phyloP scores from a whole-genome alignment of 257 asterid species.

The Primulina eburnea region DNA sequence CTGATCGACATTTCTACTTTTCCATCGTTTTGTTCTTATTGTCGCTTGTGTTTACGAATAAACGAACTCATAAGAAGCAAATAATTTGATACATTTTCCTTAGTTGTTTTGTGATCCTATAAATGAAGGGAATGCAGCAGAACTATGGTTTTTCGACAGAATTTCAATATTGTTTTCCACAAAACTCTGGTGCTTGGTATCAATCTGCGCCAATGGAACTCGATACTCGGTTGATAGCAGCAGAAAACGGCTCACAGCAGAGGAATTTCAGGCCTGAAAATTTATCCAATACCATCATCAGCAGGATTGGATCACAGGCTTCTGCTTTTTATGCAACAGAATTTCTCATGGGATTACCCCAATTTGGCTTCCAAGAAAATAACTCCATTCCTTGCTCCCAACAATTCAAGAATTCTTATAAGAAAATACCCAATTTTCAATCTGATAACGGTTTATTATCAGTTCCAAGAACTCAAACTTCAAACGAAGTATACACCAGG shows the following conservation, averaged over 20 bases:
- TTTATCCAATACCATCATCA: constrained; percentile 43
- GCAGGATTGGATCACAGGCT: constrained; percentile 61
- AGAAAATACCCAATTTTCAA: constrained; percentile 25
- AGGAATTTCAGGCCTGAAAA: constrained; percentile 32
- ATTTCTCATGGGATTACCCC: constrained; percentile 46
- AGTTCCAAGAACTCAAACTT: constrained; percentile 10
- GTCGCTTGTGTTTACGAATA: constrained; percentile 19
- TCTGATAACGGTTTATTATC: constrained; percentile 31
- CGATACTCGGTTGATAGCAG: constrained; percentile 29
- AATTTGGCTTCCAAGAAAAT: constrained; percentile 30
- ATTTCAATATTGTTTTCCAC: constrained; percentile 29
- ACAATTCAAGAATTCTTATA: constrained; percentile 33
- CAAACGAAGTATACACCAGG: constrained; percentile 18
- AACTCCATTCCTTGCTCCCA: constrained; percentile 23
- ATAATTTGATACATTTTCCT: constrained; percentile 1
- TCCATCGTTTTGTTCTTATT: neutral
- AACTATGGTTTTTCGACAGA: constrained; percentile 36
- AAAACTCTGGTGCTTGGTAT: constrained; percentile 27
- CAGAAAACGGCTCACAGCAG: constrained; percentile 26
- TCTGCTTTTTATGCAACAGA: constrained; percentile 53
- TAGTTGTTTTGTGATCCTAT: neutral
- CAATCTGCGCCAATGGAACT: constrained; percentile 32
- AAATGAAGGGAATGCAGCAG: constrained; percentile 48
- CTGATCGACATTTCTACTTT: constrained; percentile 21
- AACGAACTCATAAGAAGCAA: constrained; percentile 25